Evolutionary conservation across 108 stramenopile genomes (phyloP).

Genomic region (Pseudonitzschia pungens): DNA sequence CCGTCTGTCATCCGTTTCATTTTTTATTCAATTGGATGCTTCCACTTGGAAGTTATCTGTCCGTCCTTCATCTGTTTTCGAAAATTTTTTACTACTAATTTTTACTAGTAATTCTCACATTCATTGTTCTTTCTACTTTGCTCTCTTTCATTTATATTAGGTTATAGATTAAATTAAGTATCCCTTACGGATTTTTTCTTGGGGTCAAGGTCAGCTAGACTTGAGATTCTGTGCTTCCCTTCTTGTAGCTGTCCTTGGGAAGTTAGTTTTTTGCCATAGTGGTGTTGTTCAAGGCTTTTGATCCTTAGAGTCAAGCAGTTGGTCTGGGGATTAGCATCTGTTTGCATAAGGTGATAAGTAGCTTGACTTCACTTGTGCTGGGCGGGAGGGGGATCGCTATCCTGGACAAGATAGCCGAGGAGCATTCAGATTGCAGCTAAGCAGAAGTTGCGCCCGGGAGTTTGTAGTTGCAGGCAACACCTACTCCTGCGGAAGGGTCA

Average conservation of each 20-base stretch:
- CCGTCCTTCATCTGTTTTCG: too few relatives aligned
- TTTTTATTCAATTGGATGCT: too few relatives aligned
- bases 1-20: too few relatives aligned
- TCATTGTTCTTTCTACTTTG: not conserved
- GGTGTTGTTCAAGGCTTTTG: not conserved
- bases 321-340: not conserved
- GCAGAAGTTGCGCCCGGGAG: not conserved
- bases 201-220: not conserved
- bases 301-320: not conserved
- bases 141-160: not conserved
- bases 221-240: not conserved
- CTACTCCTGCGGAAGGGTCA: not conserved
- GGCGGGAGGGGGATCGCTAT: not conserved
- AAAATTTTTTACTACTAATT: too few relatives aligned
- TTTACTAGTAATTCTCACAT: not conserved
- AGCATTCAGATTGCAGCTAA: not conserved
- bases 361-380: not conserved
- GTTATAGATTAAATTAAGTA: not conserved
- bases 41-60: too few relatives aligned
- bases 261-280: not conserved
- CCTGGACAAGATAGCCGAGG: not conserved
- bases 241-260: not conserved
- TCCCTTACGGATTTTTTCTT: not conserved
- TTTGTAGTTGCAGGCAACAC: conserved; percentile 1
- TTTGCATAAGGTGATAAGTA: not conserved